Percentiles rank a stretch among this genome's conserved stretches.
These are phyloP conservation scores for Solanum piurae DNA, from an alignment of 257 asterid genomes.

Conservation along the genomic window DNA sequence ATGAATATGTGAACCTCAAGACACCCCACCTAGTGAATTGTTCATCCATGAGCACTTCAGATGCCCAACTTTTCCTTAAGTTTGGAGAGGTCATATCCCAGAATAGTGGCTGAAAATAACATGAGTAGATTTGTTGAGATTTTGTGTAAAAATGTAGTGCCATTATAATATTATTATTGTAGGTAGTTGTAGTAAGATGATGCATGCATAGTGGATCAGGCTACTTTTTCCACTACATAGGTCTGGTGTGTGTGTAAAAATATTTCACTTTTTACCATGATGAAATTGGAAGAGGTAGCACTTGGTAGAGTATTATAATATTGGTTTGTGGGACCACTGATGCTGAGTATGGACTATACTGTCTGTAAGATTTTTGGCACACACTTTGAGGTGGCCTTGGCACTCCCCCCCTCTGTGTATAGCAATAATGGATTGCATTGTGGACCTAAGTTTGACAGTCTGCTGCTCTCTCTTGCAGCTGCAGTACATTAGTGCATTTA, in stretches of 20 bases:
- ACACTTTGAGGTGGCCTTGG: not conserved
- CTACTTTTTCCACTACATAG: not conserved
- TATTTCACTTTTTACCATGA: not conserved
- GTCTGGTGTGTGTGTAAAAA: not conserved
- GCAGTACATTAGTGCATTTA: not conserved
- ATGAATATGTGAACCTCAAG: slow-evolving; percentile 79
- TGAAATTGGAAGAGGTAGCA: not conserved
- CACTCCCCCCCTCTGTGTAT: not conserved
- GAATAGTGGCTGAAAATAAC: slow-evolving; percentile 29
- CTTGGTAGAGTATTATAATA: not conserved
- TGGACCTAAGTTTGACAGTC: slow-evolving; percentile 3
- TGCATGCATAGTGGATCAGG: not conserved
- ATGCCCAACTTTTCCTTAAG: slow-evolving; percentile 74
- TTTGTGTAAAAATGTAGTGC: not conserved
- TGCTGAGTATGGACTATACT: not conserved
- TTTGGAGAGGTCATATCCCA: slow-evolving; percentile 77
- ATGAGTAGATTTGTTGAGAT: not conserved
- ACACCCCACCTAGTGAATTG: slow-evolving; percentile 81
- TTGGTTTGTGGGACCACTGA: not conserved
- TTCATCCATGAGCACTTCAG: slow-evolving; percentile 81
- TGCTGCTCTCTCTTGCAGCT: not conserved
- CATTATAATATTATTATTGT: not conserved
- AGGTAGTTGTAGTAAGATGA: not conserved
- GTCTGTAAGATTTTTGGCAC: not conserved
- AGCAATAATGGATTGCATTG: slow-evolving; percentile 16